phyloP scores from a whole-genome alignment of 352 stramenopile species.

The Globisporangium lucens region DNA sequence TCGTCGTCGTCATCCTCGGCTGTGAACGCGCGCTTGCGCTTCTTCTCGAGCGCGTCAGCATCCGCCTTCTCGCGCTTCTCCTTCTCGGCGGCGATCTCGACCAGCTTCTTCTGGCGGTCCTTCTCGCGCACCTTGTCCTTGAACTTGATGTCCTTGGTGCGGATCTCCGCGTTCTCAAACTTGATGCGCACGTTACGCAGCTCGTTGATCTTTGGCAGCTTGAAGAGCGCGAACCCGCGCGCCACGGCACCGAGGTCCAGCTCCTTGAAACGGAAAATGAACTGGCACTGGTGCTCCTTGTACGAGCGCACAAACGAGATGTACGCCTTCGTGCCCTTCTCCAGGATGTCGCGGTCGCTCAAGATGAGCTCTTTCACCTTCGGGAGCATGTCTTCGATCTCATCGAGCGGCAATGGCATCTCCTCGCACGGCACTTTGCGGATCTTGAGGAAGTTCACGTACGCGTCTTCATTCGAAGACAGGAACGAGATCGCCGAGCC shows the following conservation, averaged over 20 bases:
- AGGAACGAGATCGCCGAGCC: conserved; percentile 96
- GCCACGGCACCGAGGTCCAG: conserved; percentile 94
- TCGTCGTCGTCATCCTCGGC: conserved; percentile 53
- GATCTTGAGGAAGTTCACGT: conserved; percentile 95
- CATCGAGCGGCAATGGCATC: conserved; percentile 60
- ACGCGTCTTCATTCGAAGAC: conserved; percentile 95
- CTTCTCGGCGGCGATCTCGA: conserved; percentile 68
- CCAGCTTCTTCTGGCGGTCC: conserved; percentile 94
- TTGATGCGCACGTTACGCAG: conserved; percentile 74
- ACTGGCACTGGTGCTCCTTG: conserved; percentile 98
- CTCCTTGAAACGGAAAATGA: conserved; percentile 98
- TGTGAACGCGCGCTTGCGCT: conserved; percentile 53
- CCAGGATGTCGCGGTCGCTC: conserved; percentile 95
- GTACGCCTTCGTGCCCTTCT: conserved; percentile 98
- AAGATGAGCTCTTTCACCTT: conserved; percentile 88
- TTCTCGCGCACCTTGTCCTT: conserved; percentile 96
- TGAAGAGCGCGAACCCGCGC: conserved; percentile 75
- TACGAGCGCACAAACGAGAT: conserved; percentile 99
- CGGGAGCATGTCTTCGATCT: conserved; percentile 83
- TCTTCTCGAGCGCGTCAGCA: conserved; percentile 45
- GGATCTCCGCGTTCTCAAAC: conserved; percentile 84
- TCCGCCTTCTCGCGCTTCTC: conserved; percentile 58
- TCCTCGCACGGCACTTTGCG: conserved; percentile 91
- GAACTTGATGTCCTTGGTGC: conserved; percentile 92
- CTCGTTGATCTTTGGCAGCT: conserved; percentile 88